Base-by-base conservation (phyloP, 805 yeast species). In the Candida taoyuanica region DNA sequence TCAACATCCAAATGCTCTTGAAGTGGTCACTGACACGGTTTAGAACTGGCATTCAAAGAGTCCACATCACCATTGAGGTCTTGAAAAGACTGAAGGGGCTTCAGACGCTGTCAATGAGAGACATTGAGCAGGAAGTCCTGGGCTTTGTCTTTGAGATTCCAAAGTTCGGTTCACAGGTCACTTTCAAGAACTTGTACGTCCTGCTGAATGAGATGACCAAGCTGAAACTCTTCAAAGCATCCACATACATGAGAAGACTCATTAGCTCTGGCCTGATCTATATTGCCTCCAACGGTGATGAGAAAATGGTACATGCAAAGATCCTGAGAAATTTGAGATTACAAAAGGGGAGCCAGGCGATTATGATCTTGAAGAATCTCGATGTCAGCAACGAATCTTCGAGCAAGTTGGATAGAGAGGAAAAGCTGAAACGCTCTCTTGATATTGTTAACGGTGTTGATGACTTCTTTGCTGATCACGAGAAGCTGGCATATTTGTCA, bases 221-320 rank as follows among this genome's bases (percentile, higher is more conserved):
- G 11, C 66, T 71, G 14, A 63, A 71, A 12, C 63, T 68, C 33
- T 62, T 71, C n/a, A 74, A 71, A 40, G 59, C 61, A 2, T 58
- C 69, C 1, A 71, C 83, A 1, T 91, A 91, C 52, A 67, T 89
- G 40, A 67, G 97, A 51, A 76, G 80, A 48, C 64, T 89, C 26
- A 88, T 91, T 31, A 86, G 96, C 8, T 79, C 93, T 1, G 98
- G 97, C 5, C 68, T 87, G 1, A 74, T 89, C 32, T 86, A 84
- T 58, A 59, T 77, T 11, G 62, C 68, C 3, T 69, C 74, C 7
- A 73, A 76, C 15, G 67, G 67, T 7, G 58, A 62, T 19, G 81
- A 80, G 35, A 68, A 67, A 52, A 60, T 52, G 42, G 70, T 70
- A 30, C 95, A 74, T 54, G 64, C 81, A 17, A 49, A 65, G 9